A percentile compares a stretch with the other conserved stretches of the same genome.
These are phyloP conservation scores for Stagonosporopsis tanaceti DNA, from an alignment of 2,329 filamentous ascomycete species.

Conservation along the genomic window DNA sequence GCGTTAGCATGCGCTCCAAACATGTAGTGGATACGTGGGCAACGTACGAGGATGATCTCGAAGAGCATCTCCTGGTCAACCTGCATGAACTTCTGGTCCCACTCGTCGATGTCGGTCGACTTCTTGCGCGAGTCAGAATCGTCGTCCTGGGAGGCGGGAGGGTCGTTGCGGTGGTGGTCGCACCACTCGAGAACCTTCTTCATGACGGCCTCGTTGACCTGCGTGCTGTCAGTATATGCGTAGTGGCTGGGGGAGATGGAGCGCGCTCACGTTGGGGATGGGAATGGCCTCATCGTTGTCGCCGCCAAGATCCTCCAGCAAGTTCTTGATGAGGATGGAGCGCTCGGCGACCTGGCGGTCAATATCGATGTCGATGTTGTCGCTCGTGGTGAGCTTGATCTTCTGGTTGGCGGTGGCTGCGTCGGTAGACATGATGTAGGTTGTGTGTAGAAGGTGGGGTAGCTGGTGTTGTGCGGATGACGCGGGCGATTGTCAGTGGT, in stretches of 20 bases:
- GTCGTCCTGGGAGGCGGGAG: conserved; percentile 81
- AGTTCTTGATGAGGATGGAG: conserved; percentile 96
- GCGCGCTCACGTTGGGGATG: conserved; percentile 71
- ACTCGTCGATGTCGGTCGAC: conserved; percentile 98
- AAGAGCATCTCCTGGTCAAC: conserved; percentile 99
- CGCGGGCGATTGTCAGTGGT: conserved; percentile 3
- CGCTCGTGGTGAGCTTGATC: conserved; percentile 56
- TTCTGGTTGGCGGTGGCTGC: conserved; percentile 18
- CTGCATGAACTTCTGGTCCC: conserved; percentile 99
- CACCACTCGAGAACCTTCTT: conserved; percentile 99
- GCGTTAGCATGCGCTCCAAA: conserved; percentile 24
- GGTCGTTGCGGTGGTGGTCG: conserved; percentile 90
- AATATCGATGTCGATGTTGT: conserved; percentile 55
- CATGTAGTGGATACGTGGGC: neutral
- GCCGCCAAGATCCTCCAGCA: conserved; percentile 89
- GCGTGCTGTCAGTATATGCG: conserved; percentile 37
- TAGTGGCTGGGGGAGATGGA: neutral
- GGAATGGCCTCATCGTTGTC: conserved; percentile 75
- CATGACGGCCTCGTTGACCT: conserved; percentile 90
- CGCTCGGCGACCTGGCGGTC: conserved; percentile 86
- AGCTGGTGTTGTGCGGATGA: conserved; percentile 19
- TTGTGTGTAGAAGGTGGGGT: conserved; percentile 29
- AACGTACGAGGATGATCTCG: conserved; percentile 90
- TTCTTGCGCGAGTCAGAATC: conserved; percentile 96
- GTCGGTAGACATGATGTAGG: conserved; percentile 33